phyloP scores from a whole-genome alignment of 805 yeast genomes.

The Schwanniomyces occidentalis region DNA sequence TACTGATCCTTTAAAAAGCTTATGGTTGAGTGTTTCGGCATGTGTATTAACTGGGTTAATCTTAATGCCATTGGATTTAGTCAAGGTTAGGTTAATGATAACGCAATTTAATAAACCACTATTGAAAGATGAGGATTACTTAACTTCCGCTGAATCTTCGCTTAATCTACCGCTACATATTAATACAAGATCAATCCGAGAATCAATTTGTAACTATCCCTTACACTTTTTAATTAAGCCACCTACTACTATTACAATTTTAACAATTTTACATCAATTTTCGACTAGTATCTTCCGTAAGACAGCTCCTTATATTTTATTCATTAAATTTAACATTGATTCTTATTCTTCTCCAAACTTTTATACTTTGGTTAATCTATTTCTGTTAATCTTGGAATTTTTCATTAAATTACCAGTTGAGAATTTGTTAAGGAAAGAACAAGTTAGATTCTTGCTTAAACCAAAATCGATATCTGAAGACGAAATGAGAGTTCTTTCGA shows the following conservation, averaged over 20 bases:
- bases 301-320: constrained; percentile 65
- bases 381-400: constrained; percentile 66
- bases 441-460: constrained; percentile 60
- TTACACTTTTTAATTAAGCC: constrained; percentile 57
- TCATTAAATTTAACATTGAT: constrained; percentile 64
- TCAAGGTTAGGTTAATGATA: constrained; percentile 74
- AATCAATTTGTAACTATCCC: constrained; percentile 64
- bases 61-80: constrained; percentile 78
- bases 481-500: constrained; percentile 37
- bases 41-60: constrained; percentile 70
- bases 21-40: constrained; percentile 67
- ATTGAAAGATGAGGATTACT: constrained; percentile 5
- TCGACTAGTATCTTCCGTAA: constrained; percentile 60
- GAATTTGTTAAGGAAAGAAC: constrained; percentile 81
- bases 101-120: constrained; percentile 52
- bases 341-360: constrained; percentile 60
- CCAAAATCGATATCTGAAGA: constrained; percentile 38
- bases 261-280: constrained; percentile 63
- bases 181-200: constrained; percentile 67
- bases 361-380: constrained; percentile 58
- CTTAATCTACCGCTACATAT: constrained; percentile 2
- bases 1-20: constrained; percentile 69
- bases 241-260: constrained; percentile 33
- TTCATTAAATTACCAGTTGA: constrained; percentile 84
- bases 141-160: constrained; percentile 2